These are phyloP conservation scores for Vigna angularis DNA, from an alignment of 306 rosid genomes.

Conservation along the genomic window DNA sequence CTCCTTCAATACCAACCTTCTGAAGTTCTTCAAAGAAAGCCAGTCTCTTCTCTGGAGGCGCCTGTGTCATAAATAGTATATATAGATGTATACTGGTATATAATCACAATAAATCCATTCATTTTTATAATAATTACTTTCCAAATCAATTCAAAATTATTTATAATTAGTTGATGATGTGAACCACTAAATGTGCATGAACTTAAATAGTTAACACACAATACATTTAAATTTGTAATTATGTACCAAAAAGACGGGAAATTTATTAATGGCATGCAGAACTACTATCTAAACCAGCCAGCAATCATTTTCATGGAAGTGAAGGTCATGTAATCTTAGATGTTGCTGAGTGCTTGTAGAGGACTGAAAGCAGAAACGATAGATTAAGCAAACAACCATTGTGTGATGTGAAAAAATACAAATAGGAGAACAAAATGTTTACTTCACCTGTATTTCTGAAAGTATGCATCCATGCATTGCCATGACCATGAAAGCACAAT, in stretches of 20 bases:
- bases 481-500: constrained; percentile 85
- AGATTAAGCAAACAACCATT: background rate
- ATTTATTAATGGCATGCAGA: background rate
- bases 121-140: too few species aligned
- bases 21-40: constrained; percentile 64
- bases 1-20: constrained; percentile 72
- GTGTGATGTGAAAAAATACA: background rate
- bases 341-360: background rate
- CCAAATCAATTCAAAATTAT: too few species aligned
- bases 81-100: too few species aligned
- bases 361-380: constrained; percentile 10
- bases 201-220: background rate
- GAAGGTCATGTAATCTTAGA: background rate
- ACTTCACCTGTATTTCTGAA: constrained; percentile 79
- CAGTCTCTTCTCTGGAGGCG: constrained; percentile 72
- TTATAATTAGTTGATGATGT: too few species aligned
- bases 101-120: background rate
- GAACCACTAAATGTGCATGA: background rate
- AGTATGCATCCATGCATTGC: constrained; percentile 89
- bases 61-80: constrained; percentile 49
- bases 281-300: background rate
- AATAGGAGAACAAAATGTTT: background rate
- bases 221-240: background rate
- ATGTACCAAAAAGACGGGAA: background rate
- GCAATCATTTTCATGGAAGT: background rate